Percentiles rank a stretch among this genome's conserved stretches.
phyloP scores from a whole-genome alignment of 2,329 filamentous ascomycete species.

The Neurospora sp. region DNA sequence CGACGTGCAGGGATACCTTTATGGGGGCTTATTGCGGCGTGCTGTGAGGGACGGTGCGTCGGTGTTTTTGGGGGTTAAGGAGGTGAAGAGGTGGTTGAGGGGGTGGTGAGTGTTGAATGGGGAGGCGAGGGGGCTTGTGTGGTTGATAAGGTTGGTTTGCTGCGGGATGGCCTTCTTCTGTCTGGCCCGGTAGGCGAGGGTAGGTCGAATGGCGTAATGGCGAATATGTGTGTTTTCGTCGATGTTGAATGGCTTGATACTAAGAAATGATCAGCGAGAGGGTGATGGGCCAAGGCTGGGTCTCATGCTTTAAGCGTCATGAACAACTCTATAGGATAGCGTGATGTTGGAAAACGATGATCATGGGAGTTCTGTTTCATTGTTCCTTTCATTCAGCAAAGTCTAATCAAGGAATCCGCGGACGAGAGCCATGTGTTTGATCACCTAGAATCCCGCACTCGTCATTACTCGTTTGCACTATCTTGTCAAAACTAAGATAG shows the following conservation, averaged over 20 bases:
- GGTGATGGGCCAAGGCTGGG: not conserved
- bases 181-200: not conserved
- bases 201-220: not conserved
- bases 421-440: not conserved
- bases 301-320: not conserved
- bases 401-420: not conserved
- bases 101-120: not conserved
- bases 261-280: not conserved
- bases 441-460: conserved; percentile 14
- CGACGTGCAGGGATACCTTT: conserved; percentile 4
- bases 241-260: not conserved
- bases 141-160: not conserved
- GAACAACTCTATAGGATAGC: not conserved
- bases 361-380: not conserved
- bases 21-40: conserved; percentile 5
- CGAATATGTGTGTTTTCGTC: not conserved
- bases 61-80: not conserved
- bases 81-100: not conserved
- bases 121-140: not conserved
- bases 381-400: not conserved
- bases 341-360: not conserved
- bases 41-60: conserved; percentile 3
- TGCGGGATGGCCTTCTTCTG: not conserved
- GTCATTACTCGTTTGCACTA: conserved; percentile 9
- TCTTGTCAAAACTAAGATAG: conserved; percentile 19